phyloP scores from a whole-genome alignment of 1,139 yeast genomes.

The Kodamaea sp. region DNA sequence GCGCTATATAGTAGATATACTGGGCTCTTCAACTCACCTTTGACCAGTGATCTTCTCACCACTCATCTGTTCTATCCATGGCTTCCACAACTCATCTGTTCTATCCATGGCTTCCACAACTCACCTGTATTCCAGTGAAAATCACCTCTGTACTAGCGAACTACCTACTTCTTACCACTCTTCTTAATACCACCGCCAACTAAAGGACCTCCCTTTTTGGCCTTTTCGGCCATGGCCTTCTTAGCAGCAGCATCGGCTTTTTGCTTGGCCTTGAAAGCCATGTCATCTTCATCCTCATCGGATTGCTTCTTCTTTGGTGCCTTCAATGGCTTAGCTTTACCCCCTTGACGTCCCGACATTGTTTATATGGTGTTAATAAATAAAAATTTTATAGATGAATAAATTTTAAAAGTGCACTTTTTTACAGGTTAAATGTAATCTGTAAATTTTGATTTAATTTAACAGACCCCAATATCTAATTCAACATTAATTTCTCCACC shows the following conservation, averaged over 20 bases:
- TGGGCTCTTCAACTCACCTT: too few relatives aligned
- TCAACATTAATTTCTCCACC: background rate
- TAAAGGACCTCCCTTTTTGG: conserved; percentile 86
- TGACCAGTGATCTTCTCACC: too few relatives aligned
- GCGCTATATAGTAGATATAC: too few relatives aligned
- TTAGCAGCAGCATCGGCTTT: conserved; percentile 92
- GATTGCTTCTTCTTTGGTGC: conserved; percentile 78
- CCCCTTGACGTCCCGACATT: conserved; percentile 77
- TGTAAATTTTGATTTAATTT: background rate
- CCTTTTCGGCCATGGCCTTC: conserved; percentile 85
- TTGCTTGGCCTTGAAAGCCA: conserved; percentile 89
- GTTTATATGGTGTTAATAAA: background rate
- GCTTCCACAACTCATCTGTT: too few relatives aligned
- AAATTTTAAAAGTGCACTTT: background rate
- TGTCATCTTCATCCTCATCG: conserved; percentile 78
- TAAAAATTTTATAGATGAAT: background rate
- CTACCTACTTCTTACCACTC: conserved; percentile 58
- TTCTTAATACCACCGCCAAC: conserved; percentile 95
- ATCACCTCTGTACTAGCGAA: conserved; percentile 6
- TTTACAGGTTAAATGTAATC: conserved; percentile 1
- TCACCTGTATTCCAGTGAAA: too few relatives aligned
- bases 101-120: too few relatives aligned
- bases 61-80: too few relatives aligned
- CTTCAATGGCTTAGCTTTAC: conserved; percentile 66
- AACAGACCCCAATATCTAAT: background rate